Evolutionary conservation across 768 basidiomycete species (phyloP).

Genomic region (Austroboletus festivus): DNA sequence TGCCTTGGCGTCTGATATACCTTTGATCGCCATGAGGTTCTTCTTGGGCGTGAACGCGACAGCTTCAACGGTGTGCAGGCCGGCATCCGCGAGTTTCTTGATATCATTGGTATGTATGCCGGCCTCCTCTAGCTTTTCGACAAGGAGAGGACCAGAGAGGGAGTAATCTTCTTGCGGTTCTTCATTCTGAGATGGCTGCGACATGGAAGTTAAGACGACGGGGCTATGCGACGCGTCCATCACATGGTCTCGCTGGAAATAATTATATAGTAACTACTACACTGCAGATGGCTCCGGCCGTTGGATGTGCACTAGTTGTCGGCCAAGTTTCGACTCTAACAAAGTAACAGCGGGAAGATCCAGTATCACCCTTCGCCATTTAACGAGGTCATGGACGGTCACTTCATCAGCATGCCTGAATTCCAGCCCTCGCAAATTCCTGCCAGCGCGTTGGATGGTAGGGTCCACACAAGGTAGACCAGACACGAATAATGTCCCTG

Average conservation of each 20-base stretch:
- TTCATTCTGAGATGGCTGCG: conserved; percentile 51
- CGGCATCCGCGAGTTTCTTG: conserved; percentile 92
- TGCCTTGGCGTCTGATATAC: conserved; percentile 95
- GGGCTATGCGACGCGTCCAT: conserved; percentile 32
- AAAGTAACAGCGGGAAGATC: conserved; percentile 81
- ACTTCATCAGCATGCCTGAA: conserved; percentile 62
- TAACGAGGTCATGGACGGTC: conserved; percentile 79
- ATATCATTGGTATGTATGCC: conserved; percentile 89
- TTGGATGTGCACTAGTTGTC: conserved; percentile 24
- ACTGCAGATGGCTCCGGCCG: background rate
- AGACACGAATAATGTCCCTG: conserved; percentile 70
- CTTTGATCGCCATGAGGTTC: conserved; percentile 83
- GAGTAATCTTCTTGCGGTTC: conserved; percentile 51
- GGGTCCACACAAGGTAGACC: conserved; percentile 54
- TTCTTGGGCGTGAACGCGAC: conserved; percentile 98
- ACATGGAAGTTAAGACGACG: conserved; percentile 25
- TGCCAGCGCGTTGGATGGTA: conserved; percentile 57
- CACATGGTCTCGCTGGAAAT: conserved; percentile 34
- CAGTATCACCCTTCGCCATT: conserved; percentile 78
- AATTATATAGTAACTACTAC: no score
- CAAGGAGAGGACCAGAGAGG: conserved; percentile 78
- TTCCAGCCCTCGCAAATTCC: conserved; percentile 70
- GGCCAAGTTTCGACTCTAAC: conserved; percentile 63
- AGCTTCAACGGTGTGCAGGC: conserved; percentile 90
- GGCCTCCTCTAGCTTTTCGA: conserved; percentile 81